Evolutionary conservation across 345 rosid species (phyloP), one percentile per base, ranked within the genome.

Genomic region (Turnera subulata): DNA sequence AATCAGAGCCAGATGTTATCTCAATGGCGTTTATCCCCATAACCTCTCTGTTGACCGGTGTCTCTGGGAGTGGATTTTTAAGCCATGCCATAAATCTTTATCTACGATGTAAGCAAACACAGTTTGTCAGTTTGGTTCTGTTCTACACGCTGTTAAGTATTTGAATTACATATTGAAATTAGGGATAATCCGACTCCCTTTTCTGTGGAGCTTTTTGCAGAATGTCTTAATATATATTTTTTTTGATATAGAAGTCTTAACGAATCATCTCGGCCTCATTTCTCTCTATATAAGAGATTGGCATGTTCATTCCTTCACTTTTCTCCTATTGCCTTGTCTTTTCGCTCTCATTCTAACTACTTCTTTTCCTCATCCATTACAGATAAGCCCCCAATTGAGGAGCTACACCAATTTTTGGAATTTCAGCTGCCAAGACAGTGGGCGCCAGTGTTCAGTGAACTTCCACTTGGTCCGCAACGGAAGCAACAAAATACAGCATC

Each of bases 381-480:
- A 89, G 99, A 89, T 84, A 89, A 89, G 71, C 99, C 97, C 35
- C 97, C 96, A 18, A 77, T 84, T 51, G 84, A 75, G 76, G 99
- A 93, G 74, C 88, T 93, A 21, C 94, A 85, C 64, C 97, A 89
- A 76, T 93, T 93, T 76, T 68, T 93, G 68, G 99, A 93, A 69
- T 89, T 93, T 77, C 97, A 93, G 78, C 81, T 93, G 53, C 97
- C 97, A 11, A 79, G 94, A 66, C 96, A 83, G 43, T 89, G 99
- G 99, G 99, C 99, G 12, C 99, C 99, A 14, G 87, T 85, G 56
- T 93, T 93, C 77, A 85, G 92, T 61, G 99, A 93, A 50, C 94
- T 87, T 69, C 99, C 97, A 48, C 96, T 93, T 73, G 97, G 97
- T 56, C 96, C 92, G 0, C 99, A 87, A 66, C 71, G 91, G 18